phyloP scores from a whole-genome alignment of 305 asterid genomes.

The Fraxinus paxiana region DNA sequence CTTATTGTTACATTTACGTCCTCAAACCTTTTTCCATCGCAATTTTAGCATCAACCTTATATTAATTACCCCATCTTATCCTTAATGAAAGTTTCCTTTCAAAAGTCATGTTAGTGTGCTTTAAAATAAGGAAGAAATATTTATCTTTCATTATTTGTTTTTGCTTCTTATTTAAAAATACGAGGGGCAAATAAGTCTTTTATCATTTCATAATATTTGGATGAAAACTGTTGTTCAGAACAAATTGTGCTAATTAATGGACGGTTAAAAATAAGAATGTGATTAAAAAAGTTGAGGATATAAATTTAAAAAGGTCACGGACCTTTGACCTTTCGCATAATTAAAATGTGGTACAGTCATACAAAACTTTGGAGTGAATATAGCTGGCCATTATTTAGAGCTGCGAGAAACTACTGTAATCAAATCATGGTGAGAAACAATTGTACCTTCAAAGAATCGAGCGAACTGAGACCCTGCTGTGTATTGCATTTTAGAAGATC shows the following conservation, averaged over 20 bases:
- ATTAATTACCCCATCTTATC: not conserved
- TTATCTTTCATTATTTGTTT: not conserved
- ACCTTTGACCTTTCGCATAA: not conserved
- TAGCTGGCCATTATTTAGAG: not conserved
- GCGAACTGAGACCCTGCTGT: slow-evolving; percentile 44
- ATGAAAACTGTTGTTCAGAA: not conserved
- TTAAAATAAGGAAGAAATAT: not conserved
- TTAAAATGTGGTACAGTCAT: not conserved
- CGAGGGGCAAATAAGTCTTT: not conserved
- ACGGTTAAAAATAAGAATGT: not conserved
- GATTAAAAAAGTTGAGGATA: not conserved
- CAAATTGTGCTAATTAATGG: not conserved
- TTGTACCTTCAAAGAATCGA: slow-evolving; percentile 55
- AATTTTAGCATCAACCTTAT: not conserved
- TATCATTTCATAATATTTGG: not conserved
- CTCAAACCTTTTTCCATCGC: not conserved
- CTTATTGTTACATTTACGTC: not conserved
- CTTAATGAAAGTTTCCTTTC: not conserved
- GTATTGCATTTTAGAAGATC: slow-evolving; percentile 32
- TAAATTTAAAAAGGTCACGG: not conserved
- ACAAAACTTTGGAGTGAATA: not conserved
- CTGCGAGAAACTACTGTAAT: not conserved
- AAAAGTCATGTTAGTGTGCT: not conserved
- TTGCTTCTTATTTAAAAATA: not conserved
- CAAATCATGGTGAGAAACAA: not conserved